Evolutionary conservation across 1,139 yeast genomes (phyloP).

Genomic region (Blastobotrys elegans): DNA sequence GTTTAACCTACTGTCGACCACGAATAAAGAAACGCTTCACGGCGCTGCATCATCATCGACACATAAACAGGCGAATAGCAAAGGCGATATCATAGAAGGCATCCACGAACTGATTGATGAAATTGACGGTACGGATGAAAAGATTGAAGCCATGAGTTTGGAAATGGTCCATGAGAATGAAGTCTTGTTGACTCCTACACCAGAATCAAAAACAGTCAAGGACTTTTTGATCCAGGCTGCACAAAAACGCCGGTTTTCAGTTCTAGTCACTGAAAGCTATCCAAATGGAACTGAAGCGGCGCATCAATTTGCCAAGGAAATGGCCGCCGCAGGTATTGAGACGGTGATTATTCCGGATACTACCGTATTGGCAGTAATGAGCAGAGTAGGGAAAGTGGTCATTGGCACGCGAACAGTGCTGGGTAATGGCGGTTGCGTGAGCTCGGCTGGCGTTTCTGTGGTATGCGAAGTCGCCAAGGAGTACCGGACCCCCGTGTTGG

Average conservation of each 20-base stretch:
- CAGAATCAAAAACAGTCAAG: slow-evolving; percentile 82
- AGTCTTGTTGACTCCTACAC: slow-evolving; percentile 86
- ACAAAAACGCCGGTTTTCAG: slow-evolving; percentile 85
- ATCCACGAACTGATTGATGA: slow-evolving; percentile 92
- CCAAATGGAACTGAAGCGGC: slow-evolving; percentile 80
- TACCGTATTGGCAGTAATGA: slow-evolving; percentile 92
- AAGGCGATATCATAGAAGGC: slow-evolving; percentile 85
- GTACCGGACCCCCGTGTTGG: slow-evolving; percentile 90
- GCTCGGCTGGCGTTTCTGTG: slow-evolving; percentile 85
- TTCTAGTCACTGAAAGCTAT: slow-evolving; percentile 84
- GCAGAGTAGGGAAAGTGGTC: slow-evolving; percentile 93
- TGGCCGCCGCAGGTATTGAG: slow-evolving; percentile 83
- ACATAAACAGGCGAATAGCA: slow-evolving; percentile 14
- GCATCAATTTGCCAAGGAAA: slow-evolving; percentile 70
- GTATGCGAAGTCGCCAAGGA: slow-evolving; percentile 96
- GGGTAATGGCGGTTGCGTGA: slow-evolving; percentile 93
- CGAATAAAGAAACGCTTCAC: slow-evolving; percentile 14
- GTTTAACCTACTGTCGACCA: slow-evolving; percentile 61
- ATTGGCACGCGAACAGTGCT: slow-evolving; percentile 89
- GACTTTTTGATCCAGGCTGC: slow-evolving; percentile 85
- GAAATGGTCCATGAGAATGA: slow-evolving; percentile 96
- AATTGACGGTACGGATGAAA: slow-evolving; percentile 82
- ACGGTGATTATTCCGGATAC: slow-evolving; percentile 91
- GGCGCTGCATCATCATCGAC: slow-evolving; percentile 22
- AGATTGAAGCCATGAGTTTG: slow-evolving; percentile 81